Percentiles rank a stretch among this genome's conserved stretches.
These are phyloP conservation scores for Lactarius sp. DNA, from an alignment of 768 basidiomycete genomes.

Conservation along the genomic window DNA sequence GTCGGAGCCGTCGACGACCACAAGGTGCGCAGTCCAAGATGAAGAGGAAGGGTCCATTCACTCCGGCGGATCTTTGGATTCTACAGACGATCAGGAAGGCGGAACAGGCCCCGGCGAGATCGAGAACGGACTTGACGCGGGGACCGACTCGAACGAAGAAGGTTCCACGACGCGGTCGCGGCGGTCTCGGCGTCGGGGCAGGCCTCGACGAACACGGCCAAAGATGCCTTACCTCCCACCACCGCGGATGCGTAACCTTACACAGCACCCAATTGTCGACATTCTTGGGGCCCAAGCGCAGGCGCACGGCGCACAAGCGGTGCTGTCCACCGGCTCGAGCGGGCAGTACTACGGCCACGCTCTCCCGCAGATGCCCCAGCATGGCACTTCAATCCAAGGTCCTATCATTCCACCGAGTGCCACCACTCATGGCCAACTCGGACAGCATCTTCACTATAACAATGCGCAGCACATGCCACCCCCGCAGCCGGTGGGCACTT, in stretches of 20 bases:
- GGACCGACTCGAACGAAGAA: conserved; percentile 3
- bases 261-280: not conserved
- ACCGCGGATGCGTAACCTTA: conserved; percentile 14
- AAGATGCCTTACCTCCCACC: conserved; percentile 14
- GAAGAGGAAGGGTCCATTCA: conserved; percentile 4
- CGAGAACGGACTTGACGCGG: conserved; percentile 2
- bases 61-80: conserved; percentile 6
- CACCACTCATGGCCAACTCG: not conserved
- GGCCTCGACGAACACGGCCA: conserved; percentile 7
- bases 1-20: not conserved
- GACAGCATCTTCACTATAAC: not conserved
- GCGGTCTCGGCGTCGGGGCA: conserved; percentile 10
- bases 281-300: not conserved
- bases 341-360: not conserved
- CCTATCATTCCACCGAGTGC: not conserved
- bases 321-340: not conserved
- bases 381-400: not conserved
- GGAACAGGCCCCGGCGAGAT: not conserved
- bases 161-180: not conserved
- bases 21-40: conserved; percentile 16
- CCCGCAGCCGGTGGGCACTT: not conserved
- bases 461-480: not conserved
- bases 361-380: not conserved
- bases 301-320: not conserved
- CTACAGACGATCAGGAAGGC: conserved; percentile 13